These are phyloP conservation scores for Psilocybe subaeruginosa DNA, from an alignment of 768 basidiomycete genomes.

Conservation along the genomic window DNA sequence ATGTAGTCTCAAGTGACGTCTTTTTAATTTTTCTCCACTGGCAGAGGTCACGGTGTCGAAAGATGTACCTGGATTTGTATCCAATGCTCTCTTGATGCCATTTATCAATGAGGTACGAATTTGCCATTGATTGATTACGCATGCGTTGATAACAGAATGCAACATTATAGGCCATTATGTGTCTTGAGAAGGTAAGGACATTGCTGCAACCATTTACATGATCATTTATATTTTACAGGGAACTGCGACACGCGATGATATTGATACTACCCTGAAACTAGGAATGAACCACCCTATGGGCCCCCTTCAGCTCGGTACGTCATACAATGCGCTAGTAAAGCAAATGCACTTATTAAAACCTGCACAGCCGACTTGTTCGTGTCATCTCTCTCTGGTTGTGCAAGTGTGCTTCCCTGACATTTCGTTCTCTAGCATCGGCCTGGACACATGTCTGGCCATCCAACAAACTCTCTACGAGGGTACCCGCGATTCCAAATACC, in stretches of 20 bases:
- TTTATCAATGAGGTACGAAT: slow-evolving; percentile 89
- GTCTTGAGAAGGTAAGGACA: slow-evolving; percentile 77
- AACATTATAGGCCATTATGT: slow-evolving; percentile 79
- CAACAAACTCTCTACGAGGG: slow-evolving; percentile 88
- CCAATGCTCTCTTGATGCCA: slow-evolving; percentile 94
- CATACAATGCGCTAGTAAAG: background rate
- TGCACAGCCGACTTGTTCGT: slow-evolving; percentile 61
- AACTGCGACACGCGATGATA: slow-evolving; percentile 90
- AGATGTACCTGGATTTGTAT: slow-evolving; percentile 95
- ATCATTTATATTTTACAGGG: slow-evolving; percentile 49
- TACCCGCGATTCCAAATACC: slow-evolving; percentile 93
- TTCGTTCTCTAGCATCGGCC: slow-evolving; percentile 71
- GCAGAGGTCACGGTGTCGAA: slow-evolving; percentile 87
- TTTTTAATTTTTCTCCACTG: background rate
- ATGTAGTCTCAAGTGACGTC: background rate
- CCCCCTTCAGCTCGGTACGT: slow-evolving; percentile 78
- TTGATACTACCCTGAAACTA: slow-evolving; percentile 90
- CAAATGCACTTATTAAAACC: background rate
- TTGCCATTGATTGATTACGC: background rate
- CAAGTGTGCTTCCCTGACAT: background rate
- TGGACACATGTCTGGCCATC: slow-evolving; percentile 95
- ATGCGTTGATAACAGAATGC: background rate
- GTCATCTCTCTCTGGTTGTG: background rate
- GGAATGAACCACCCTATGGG: slow-evolving; percentile 98
- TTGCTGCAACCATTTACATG: background rate